Conservation (phyloP, 2,329 filamentous ascomycete species). For the Ophiostoma perfectum region DNA sequence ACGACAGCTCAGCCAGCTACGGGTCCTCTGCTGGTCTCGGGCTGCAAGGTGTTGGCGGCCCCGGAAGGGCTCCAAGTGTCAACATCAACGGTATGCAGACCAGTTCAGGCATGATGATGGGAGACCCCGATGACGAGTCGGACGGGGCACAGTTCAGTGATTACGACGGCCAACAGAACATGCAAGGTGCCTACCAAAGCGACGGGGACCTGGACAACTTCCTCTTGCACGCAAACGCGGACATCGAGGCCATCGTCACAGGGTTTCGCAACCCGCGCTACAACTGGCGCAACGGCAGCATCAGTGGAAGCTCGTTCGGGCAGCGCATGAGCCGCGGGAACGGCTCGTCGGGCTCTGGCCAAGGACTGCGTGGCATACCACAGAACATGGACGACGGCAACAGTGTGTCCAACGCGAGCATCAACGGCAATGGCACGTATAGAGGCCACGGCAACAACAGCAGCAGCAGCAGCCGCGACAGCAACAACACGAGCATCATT, state of each 20-base stretch:
- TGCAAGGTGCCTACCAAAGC: conserved; percentile 3
- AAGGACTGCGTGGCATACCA: background rate
- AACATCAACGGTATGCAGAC: conserved; percentile 11
- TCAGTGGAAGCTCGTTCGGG: background rate
- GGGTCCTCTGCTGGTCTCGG: background rate
- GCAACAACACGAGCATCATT: conserved; percentile 11
- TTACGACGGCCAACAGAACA: background rate
- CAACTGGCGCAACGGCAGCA: conserved; percentile 2
- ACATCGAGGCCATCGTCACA: background rate
- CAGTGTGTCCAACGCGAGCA: background rate
- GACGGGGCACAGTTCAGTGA: background rate
- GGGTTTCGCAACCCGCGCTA: background rate
- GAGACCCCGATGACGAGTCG: conserved; percentile 9
- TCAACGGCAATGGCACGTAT: background rate
- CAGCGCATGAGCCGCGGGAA: conserved; percentile 4
- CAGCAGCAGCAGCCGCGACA: conserved; percentile 2
- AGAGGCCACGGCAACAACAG: background rate
- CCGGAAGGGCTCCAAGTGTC: background rate
- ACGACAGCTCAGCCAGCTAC: background rate
- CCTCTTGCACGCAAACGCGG: background rate
- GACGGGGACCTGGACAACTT: background rate
- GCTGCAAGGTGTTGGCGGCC: background rate
- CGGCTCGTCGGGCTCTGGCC: no score
- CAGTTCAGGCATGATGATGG: conserved; percentile 9
- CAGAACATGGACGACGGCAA: background rate